Conservation (phyloP, 768 basidiomycete species). For the Pilatotrama ljubarskyi region DNA sequence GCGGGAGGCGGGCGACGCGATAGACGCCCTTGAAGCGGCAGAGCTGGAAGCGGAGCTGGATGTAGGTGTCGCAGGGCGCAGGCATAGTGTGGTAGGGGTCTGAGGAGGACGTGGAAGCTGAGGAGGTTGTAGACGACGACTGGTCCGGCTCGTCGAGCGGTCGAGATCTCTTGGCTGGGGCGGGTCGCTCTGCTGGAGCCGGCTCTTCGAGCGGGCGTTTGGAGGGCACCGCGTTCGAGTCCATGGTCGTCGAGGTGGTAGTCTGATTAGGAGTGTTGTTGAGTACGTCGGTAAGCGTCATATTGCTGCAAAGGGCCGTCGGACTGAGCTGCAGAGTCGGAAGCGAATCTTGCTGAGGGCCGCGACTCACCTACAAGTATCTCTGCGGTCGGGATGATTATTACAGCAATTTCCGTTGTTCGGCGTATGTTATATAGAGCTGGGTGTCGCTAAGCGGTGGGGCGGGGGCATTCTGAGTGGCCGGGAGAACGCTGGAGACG, state of each 20-base stretch:
- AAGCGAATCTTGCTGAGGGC: too few relatives aligned
- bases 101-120: neutral
- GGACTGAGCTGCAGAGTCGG: too few relatives aligned
- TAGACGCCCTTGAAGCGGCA: slow-evolving; percentile 26
- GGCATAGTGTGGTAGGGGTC: neutral
- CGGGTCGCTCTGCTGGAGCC: neutral
- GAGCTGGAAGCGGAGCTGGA: slow-evolving; percentile 34
- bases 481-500: neutral
- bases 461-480: neutral
- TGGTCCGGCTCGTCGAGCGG: neutral
- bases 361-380: too few relatives aligned
- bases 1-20: slow-evolving; percentile 27
- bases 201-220: neutral
- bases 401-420: too few relatives aligned
- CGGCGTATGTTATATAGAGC: too few relatives aligned
- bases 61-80: slow-evolving; percentile 19
- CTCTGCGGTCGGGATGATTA: too few relatives aligned
- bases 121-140: neutral
- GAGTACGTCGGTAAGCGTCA: neutral
- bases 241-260: neutral
- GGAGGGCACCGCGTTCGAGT: neutral
- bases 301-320: neutral
- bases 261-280: neutral
- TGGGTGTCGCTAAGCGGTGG: too few relatives aligned
- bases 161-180: neutral